phyloP scores from a whole-genome alignment of 169 alveolate genomes.

The Perkinsus olseni region DNA sequence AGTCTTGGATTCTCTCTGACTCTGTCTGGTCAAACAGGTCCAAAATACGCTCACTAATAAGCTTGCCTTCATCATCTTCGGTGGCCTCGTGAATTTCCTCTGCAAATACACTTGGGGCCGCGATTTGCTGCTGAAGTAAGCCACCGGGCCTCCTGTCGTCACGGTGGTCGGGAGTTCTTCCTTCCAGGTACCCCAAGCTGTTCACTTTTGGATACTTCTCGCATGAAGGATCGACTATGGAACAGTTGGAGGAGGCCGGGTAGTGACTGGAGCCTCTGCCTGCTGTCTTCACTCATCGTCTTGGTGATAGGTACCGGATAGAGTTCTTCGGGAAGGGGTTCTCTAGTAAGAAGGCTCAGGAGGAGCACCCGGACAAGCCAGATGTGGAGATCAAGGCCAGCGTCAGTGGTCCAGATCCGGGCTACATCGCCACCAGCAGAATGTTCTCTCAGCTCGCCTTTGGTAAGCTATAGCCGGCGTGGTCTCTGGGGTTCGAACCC shows the following conservation, averaged over 20 bases:
- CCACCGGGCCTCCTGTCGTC: not conserved
- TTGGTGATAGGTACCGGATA: not conserved
- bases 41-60: not conserved
- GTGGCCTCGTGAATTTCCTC: not conserved
- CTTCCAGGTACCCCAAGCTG: not conserved
- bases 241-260: not conserved
- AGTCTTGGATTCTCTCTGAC: not conserved
- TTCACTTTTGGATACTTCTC: not conserved
- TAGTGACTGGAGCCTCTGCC: not conserved
- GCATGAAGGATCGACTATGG: not conserved
- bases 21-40: not conserved
- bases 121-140: not conserved
- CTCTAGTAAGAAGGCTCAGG: not conserved
- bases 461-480: not conserved
- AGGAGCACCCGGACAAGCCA: not conserved
- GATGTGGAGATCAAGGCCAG: not conserved
- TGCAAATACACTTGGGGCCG: not conserved
- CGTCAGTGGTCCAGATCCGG: not conserved
- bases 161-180: too few species aligned
- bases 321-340: not conserved
- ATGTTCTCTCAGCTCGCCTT: not conserved
- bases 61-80: not conserved
- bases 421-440: not conserved
- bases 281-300: not conserved
- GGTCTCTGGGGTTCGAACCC: not conserved